A percentile compares a stretch with the other conserved stretches of the same genome.
phyloP scores from a whole-genome alignment of 2,329 filamentous ascomycete genomes.

The Elsinoe australis region DNA sequence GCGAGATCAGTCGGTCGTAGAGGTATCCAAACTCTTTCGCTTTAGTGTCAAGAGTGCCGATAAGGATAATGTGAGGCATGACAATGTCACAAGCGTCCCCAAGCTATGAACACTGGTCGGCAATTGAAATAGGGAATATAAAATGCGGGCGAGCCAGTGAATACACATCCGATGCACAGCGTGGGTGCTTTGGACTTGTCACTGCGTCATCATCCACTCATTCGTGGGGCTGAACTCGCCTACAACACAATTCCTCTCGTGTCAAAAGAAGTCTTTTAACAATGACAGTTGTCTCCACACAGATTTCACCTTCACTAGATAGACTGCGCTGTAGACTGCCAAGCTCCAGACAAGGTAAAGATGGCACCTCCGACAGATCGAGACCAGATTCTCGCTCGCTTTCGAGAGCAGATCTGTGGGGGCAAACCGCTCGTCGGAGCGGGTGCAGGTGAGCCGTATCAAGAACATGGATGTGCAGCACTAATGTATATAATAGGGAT shows the following conservation, averaged over 20 bases:
- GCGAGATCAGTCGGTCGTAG: conserved; percentile 38
- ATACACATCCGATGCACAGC: too few relatives aligned
- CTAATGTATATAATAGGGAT: conserved; percentile 42
- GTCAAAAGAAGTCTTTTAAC: not conserved
- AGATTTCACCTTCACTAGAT: too few relatives aligned
- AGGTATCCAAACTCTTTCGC: conserved; percentile 52
- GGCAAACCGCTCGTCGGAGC: conserved; percentile 59
- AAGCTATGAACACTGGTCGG: too few relatives aligned
- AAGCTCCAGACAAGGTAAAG: too few relatives aligned
- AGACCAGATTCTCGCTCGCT: conserved; percentile 47
- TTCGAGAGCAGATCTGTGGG: conserved; percentile 48
- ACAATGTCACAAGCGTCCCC: too few relatives aligned
- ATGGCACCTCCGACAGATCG: conserved; percentile 55
- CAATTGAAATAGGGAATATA: too few relatives aligned
- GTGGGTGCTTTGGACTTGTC: too few relatives aligned
- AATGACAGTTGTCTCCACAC: not conserved
- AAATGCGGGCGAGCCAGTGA: not conserved
- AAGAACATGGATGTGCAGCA: not conserved
- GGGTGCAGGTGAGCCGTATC: conserved; percentile 45
- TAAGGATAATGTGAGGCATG: conserved; percentile 41
- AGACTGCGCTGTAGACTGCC: too few relatives aligned
- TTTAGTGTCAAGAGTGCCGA: conserved; percentile 61
- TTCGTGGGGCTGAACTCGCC: too few relatives aligned
- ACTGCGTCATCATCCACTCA: not conserved
- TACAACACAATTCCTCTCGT: too few relatives aligned